phyloP scores from a whole-genome alignment of 2,329 filamentous ascomycete species.

The Neurospora sp. region DNA sequence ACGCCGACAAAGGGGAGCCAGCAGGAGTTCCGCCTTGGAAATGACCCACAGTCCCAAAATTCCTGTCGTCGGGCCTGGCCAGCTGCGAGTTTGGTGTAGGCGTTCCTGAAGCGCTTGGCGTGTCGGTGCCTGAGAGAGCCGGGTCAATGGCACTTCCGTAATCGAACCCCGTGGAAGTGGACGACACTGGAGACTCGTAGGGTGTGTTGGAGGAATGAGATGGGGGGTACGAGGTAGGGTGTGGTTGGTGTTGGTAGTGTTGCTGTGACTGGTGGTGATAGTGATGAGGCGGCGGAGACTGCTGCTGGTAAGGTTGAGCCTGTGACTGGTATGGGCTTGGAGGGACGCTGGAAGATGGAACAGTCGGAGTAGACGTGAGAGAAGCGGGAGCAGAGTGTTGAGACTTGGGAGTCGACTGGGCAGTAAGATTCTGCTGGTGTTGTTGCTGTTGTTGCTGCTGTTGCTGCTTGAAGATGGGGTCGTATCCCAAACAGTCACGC shows the following conservation, averaged over 20 bases:
- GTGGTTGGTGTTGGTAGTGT: slow-evolving; percentile 30
- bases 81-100: slow-evolving; percentile 15
- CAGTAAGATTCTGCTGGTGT: slow-evolving; percentile 28
- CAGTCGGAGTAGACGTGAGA: slow-evolving; percentile 18
- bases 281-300: neutral
- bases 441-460: slow-evolving; percentile 38
- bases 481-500: slow-evolving; percentile 77
- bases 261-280: neutral
- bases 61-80: slow-evolving; percentile 6
- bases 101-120: slow-evolving; percentile 7
- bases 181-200: slow-evolving; percentile 17
- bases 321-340: neutral
- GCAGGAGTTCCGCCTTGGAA: neutral
- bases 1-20: neutral
- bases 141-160: slow-evolving; percentile 27
- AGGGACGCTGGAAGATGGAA: slow-evolving; percentile 26
- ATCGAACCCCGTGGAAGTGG: slow-evolving; percentile 23
- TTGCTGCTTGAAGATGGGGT: slow-evolving; percentile 73
- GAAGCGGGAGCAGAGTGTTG: slow-evolving; percentile 24
- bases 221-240: slow-evolving; percentile 31
- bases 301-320: neutral
- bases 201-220: slow-evolving; percentile 14
- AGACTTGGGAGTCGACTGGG: slow-evolving; percentile 34
- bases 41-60: neutral
- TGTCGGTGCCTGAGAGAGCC: slow-evolving; percentile 16